These are phyloP conservation scores for Lepiota venenata DNA, from an alignment of 768 basidiomycete species.

Conservation along the genomic window DNA sequence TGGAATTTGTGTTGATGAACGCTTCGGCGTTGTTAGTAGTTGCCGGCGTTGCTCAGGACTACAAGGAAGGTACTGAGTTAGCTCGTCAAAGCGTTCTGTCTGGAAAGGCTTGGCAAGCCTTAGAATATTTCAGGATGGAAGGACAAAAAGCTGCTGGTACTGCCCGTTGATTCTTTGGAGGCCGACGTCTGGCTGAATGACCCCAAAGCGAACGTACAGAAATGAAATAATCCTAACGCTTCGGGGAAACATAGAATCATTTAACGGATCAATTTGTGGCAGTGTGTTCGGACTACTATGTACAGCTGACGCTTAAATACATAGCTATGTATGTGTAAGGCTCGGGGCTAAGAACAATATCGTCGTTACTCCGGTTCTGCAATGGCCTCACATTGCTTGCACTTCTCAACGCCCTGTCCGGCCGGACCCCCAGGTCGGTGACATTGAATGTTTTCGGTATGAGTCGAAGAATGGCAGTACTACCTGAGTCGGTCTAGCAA, in stretches of 20 bases:
- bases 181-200: neutral
- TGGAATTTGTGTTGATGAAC: conserved; percentile 90
- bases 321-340: neutral
- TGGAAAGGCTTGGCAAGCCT: conserved; percentile 56
- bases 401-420: conserved; percentile 68
- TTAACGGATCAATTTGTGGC: conserved; percentile 3
- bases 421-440: conserved; percentile 87
- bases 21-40: conserved; percentile 86
- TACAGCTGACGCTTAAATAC: too few species aligned
- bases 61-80: conserved; percentile 64
- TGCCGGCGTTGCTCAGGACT: conserved; percentile 69
- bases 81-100: conserved; percentile 61
- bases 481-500: conserved; percentile 80
- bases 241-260: neutral
- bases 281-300: too few species aligned
- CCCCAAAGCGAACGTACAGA: neutral
- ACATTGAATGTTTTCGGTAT: conserved; percentile 74
- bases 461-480: conserved; percentile 74
- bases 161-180: neutral
- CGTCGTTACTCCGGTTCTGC: conserved; percentile 33
- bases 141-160: conserved; percentile 29
- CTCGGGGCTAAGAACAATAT: neutral
- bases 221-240: neutral
- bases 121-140: conserved; percentile 47
- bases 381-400: conserved; percentile 60